Evolutionary conservation across 148 eudicot genomes (phyloP).

Genomic region (Chenopodium berlandieri): DNA sequence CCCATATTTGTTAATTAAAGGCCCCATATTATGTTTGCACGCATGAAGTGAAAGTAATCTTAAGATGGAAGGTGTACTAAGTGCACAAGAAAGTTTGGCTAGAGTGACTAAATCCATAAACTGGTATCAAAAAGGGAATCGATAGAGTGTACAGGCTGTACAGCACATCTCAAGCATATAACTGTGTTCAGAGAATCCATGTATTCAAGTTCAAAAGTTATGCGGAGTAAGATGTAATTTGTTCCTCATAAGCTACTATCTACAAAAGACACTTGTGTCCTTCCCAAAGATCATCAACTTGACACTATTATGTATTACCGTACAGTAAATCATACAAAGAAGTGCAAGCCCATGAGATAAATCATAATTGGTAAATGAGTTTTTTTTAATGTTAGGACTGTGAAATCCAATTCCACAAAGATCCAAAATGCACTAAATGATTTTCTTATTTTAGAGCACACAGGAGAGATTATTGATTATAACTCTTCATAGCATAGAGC

Average conservation of each 20-base stretch:
- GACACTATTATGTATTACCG: background rate
- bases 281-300: background rate
- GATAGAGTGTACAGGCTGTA: too few relatives aligned
- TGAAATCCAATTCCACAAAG: background rate
- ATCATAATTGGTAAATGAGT: background rate
- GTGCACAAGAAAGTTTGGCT: too few relatives aligned
- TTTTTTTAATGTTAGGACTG: background rate
- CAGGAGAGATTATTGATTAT: background rate
- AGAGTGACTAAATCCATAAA: too few relatives aligned
- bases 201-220: background rate
- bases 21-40: background rate
- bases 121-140: too few relatives aligned
- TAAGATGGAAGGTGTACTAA: too few relatives aligned
- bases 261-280: background rate
- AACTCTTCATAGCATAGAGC: background rate
- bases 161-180: background rate
- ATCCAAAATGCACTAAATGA: background rate
- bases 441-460: background rate
- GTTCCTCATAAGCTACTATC: background rate
- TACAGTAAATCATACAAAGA: background rate
- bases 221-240: background rate
- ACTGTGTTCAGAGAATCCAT: background rate
- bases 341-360: background rate
- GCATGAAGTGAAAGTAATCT: too few relatives aligned
- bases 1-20: background rate